Base-by-base conservation (phyloP, 805 yeast genomes). In the Yarrowia sp. region DNA sequence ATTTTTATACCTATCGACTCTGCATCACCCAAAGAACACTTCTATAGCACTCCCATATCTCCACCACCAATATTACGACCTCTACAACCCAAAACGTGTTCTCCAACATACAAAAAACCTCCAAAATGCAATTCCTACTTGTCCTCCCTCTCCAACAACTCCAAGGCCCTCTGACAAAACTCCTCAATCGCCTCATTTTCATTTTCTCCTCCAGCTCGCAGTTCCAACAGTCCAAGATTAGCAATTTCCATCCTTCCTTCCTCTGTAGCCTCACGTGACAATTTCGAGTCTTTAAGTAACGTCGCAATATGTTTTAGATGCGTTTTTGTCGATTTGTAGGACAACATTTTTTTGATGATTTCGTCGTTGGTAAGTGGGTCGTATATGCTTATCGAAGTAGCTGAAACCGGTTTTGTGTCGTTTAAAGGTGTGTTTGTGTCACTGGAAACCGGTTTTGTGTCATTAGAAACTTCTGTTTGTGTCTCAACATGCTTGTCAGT, bases 161-260 rank as follows among this genome's bases (percentile, higher is more conserved):
- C 35, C 41, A 58, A 4, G 1, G 51, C 42, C 9, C 64, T 8
- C 22, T 43, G 51, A 18, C 64, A 58, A 14, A 58, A 58, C 28
- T 58, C 64, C 28, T 58, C 64, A 33, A 58, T 58, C 22, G 64
- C 51, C 22, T 58, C 64, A 42, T 58, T 58, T n/a, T 43, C 64
- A 11, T 58, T 31, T 42, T 58, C 64, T 14, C 64, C 64, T 43
- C 64, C 64, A 18, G 64, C 64, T 18, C 64, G 8, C 33, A 58
- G 15, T 9, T 58, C 64, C 43, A 58, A 11, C 35, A 58, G 15
- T 1, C 51, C 50, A 8, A 43, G 22, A n/a, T 43, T 58, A 2
- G 64, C 64, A 3, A 58, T 32, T 18, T 58, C 64, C 51, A 58
- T 14, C 1, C 64, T 17, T 11, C 64, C 64, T n/a, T 58, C 64